Evolutionary conservation across 306 rosid species (phyloP).

Genomic region (Cicer arietinum): DNA sequence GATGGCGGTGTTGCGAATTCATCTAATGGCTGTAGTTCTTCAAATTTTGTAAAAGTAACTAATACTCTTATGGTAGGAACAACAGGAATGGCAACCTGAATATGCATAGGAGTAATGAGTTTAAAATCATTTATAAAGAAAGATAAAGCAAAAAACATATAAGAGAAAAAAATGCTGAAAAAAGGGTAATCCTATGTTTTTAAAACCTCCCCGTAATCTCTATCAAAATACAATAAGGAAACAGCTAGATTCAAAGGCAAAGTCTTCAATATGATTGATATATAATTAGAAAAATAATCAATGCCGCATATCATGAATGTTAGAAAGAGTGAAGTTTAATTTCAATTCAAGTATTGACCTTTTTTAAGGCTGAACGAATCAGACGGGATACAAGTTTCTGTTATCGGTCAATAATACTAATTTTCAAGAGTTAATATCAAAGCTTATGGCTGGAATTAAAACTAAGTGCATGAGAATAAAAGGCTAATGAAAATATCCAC

Average conservation of each 20-base stretch:
- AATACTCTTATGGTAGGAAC: conserved; percentile 94
- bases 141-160: background rate
- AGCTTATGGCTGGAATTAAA: conserved; percentile 9
- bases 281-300: background rate
- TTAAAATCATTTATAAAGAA: conserved; percentile 11
- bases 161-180: background rate
- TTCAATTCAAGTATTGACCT: conserved; percentile 14
- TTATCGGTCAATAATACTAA: background rate
- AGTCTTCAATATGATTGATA: background rate
- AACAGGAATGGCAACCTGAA: conserved; percentile 96
- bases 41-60: conserved; percentile 90
- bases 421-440: conserved; percentile 8
- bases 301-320: background rate
- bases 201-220: background rate
- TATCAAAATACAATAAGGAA: background rate
- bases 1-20: conserved; percentile 90
- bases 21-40: conserved; percentile 81
- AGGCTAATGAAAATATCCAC: conserved; percentile 14
- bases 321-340: background rate
- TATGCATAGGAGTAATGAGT: conserved; percentile 25
- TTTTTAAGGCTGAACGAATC: no score
- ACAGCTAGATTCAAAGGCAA: background rate
- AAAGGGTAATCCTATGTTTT: background rate
- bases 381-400: background rate
- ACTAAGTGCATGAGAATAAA: conserved; percentile 27